Conservation (phyloP, 2,329 filamentous ascomycete genomes). For the Aspergillus sp. region DNA sequence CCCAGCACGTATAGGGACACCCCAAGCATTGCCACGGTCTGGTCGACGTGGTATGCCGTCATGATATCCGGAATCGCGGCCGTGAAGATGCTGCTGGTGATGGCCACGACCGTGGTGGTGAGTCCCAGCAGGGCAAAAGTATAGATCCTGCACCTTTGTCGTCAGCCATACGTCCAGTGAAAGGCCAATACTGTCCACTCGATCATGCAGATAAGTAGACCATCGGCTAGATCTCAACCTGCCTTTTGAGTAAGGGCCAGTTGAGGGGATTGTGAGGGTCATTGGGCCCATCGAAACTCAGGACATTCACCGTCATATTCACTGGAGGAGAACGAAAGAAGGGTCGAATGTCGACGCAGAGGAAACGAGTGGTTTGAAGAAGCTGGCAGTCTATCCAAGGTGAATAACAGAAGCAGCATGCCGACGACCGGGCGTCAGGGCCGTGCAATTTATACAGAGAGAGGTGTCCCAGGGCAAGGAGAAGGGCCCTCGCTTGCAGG, state of each 20-base stretch:
- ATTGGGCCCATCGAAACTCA: neutral
- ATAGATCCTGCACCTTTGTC: neutral
- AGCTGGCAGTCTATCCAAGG: too few relatives aligned
- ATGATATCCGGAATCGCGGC: neutral
- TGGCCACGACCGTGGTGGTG: neutral
- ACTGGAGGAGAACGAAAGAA: too few relatives aligned
- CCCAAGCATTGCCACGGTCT: neutral
- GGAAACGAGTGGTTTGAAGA: too few relatives aligned
- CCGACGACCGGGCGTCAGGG: too few relatives aligned
- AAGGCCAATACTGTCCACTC: too few relatives aligned
- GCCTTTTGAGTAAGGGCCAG: neutral
- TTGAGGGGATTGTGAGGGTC: slow-evolving; percentile 1
- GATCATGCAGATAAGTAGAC: neutral
- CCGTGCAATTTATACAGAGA: too few relatives aligned
- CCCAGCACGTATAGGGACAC: slow-evolving; percentile 2
- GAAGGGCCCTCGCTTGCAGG: too few relatives aligned
- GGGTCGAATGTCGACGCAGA: neutral
- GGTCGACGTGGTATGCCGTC: neutral
- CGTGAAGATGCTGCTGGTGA: slow-evolving; percentile 2
- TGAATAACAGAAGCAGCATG: too few relatives aligned
- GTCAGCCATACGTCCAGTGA: too few relatives aligned
- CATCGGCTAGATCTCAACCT: neutral
- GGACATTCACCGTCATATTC: neutral
- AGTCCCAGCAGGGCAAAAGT: neutral
- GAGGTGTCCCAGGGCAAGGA: too few relatives aligned